These are phyloP conservation scores for Blastobotrys elegans DNA, from an alignment of 1,139 yeast species.

Conservation along the genomic window DNA sequence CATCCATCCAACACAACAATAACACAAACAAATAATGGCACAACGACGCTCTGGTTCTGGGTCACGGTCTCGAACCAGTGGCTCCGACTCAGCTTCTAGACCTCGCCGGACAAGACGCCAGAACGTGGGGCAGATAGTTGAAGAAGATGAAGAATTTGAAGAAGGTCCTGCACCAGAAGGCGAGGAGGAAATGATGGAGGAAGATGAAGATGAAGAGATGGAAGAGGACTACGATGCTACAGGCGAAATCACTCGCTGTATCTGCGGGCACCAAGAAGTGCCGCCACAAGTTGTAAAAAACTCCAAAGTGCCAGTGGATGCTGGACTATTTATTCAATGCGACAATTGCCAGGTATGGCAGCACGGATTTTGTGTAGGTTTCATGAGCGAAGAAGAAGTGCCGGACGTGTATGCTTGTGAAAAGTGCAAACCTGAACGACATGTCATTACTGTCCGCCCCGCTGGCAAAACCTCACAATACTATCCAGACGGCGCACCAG, in stretches of 20 bases:
- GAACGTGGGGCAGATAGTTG: not conserved
- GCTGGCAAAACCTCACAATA: slow-evolving; percentile 43
- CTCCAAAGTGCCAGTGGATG: slow-evolving; percentile 49
- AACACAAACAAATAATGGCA: not conserved
- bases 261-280: slow-evolving; percentile 75
- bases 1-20: not conserved
- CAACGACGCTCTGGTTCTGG: slow-evolving; percentile 3
- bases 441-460: slow-evolving; percentile 49
- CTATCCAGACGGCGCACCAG: slow-evolving; percentile 31
- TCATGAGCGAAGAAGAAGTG: slow-evolving; percentile 62
- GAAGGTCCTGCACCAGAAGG: not conserved
- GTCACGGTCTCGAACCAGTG: not conserved
- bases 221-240: slow-evolving; percentile 23
- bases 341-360: slow-evolving; percentile 95
- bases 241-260: slow-evolving; percentile 82
- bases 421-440: slow-evolving; percentile 77
- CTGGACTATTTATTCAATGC: slow-evolving; percentile 82
- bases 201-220: slow-evolving; percentile 12
- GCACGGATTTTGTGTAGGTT: slow-evolving; percentile 93
- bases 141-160: not conserved
- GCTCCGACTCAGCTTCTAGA: slow-evolving; percentile 3
- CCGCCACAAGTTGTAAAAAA: slow-evolving; percentile 38
- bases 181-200: not conserved
- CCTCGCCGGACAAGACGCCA: not conserved
- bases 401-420: slow-evolving; percentile 97